These are phyloP conservation scores for Amaranthus tricolor DNA, from an alignment of 179 eudicot genomes.

Conservation along the genomic window DNA sequence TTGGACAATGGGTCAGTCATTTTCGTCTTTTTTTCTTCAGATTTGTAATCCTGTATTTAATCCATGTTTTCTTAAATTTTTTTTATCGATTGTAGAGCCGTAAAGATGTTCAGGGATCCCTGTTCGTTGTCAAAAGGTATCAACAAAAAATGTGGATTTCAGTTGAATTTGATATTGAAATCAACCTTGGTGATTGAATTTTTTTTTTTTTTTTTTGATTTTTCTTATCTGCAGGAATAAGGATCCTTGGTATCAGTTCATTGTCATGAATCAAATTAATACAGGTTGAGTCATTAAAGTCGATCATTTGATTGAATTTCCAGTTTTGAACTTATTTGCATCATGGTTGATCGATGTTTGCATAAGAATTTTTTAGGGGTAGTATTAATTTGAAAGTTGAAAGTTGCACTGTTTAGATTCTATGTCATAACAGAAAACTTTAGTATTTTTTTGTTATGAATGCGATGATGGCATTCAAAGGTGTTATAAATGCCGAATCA, in stretches of 20 bases:
- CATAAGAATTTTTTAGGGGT: neutral
- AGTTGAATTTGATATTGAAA: constrained; percentile 10
- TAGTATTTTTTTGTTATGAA: neutral
- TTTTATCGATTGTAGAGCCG: constrained; percentile 58
- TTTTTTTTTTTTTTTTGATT: too few relatives aligned
- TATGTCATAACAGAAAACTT: neutral
- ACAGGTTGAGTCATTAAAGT: constrained; percentile 43
- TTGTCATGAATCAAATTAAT: constrained; percentile 87
- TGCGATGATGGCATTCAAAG: neutral
- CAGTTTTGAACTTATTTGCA: neutral
- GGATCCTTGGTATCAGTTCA: constrained; percentile 90
- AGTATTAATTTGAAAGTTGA: neutral
- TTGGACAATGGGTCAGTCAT: constrained; percentile 72
- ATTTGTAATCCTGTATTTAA: neutral
- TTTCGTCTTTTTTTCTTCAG: neutral
- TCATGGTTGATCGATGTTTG: neutral
- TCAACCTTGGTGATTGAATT: neutral
- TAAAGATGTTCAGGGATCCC: constrained; percentile 97
- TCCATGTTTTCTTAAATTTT: neutral
- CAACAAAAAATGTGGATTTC: neutral
- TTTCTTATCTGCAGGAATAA: constrained; percentile 52
- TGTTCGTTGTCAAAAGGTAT: constrained; percentile 75
- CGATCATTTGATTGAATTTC: neutral
- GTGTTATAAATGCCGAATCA: neutral
- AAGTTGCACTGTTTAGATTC: neutral